Conservation (phyloP, 345 rosid genomes). For the Physaria fendleri region DNA sequence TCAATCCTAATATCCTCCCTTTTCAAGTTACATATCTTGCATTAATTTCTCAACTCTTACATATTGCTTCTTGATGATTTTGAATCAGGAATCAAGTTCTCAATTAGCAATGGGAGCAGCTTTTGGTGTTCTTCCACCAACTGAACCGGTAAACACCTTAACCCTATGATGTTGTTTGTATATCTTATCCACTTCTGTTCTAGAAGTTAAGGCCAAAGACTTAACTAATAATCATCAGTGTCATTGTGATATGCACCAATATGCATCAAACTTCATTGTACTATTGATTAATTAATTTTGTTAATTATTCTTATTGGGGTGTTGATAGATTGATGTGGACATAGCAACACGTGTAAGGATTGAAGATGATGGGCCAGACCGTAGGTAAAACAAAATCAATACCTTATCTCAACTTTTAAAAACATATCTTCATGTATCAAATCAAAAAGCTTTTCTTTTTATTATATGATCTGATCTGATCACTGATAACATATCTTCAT, state of each 20-base stretch:
- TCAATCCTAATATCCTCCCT: constrained; percentile 4
- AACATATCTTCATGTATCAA: constrained; percentile 6
- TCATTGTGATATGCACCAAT: no score
- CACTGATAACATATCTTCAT: constrained; percentile 8
- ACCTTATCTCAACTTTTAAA: not conserved
- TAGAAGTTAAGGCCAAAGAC: not conserved
- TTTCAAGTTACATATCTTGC: not conserved
- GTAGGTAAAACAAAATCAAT: constrained; percentile 51
- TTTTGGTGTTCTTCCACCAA: constrained; percentile 80
- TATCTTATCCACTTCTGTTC: not conserved
- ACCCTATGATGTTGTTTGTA: not conserved
- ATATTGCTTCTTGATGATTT: not conserved
- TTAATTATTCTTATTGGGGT: not conserved
- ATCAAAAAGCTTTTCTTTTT: not conserved
- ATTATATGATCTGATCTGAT: not conserved
- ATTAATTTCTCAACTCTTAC: constrained; percentile 13
- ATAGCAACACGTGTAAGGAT: constrained; percentile 73
- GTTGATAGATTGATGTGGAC: constrained; percentile 80
- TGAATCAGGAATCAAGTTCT: constrained; percentile 83
- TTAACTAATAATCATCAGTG: not conserved
- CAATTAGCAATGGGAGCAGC: constrained; percentile 95
- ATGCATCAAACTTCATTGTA: not conserved
- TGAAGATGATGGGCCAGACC: constrained; percentile 62
- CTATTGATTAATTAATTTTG: not conserved
- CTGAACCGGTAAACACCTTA: constrained; percentile 37